A percentile compares a stretch with the other conserved stretches of the same genome.
Evolutionary conservation across 2,329 filamentous ascomycete genomes (phyloP).

Genomic region (Trichoderma sp.): DNA sequence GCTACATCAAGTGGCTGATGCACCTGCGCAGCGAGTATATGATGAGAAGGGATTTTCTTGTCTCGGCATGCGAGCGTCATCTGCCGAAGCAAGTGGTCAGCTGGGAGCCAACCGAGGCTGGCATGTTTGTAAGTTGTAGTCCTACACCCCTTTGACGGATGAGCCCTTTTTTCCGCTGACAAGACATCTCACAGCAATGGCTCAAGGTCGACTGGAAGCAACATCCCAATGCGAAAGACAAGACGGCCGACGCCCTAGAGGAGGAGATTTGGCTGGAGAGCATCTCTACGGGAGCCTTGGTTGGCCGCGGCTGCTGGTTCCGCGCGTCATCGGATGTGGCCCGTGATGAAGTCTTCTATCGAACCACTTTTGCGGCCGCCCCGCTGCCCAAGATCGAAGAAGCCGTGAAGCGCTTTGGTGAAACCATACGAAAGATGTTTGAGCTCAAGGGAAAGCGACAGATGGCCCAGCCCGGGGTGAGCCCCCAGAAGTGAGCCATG

Average conservation of each 20-base stretch:
- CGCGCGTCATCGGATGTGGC: conserved; percentile 6
- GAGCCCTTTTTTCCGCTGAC: not conserved
- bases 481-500: no score
- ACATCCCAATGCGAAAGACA: conserved; percentile 1
- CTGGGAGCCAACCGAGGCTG: conserved; percentile 17
- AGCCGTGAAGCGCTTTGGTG: conserved; percentile 13
- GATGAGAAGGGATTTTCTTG: conserved; percentile 12
- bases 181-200: conserved; percentile 1
- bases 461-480: not conserved
- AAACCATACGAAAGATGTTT: conserved; percentile 12
- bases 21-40: conserved; percentile 12
- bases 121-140: conserved; percentile 23
- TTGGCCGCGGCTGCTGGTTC: conserved; percentile 16
- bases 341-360: conserved; percentile 5
- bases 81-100: conserved; percentile 6
- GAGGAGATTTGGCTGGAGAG: conserved; percentile 23
- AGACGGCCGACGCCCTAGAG: conserved; percentile 2
- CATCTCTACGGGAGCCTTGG: conserved; percentile 8
- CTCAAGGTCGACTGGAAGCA: conserved; percentile 22
- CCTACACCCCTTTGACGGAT: not conserved
- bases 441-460: not conserved
- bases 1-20: conserved; percentile 18
- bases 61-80: conserved; percentile 12
- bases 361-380: conserved; percentile 21
- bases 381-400: conserved; percentile 22